phyloP scores from a whole-genome alignment of 257 asterid genomes.

The Solanum chiquidenum region DNA sequence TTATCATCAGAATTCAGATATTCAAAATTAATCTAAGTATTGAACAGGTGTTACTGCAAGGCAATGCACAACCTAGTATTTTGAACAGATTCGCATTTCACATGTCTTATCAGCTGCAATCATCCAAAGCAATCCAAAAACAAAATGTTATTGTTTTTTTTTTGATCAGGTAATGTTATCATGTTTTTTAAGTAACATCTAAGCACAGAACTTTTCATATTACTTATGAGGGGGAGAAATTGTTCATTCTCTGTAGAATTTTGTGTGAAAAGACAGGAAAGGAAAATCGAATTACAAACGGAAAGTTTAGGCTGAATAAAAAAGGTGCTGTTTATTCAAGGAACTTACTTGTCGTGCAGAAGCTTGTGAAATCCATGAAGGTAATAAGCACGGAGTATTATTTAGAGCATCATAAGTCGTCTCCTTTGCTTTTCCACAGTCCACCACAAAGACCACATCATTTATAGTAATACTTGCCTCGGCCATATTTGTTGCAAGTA shows the following conservation, averaged over 20 bases:
- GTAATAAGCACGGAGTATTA: slow-evolving; percentile 85
- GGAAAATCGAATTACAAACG: background rate
- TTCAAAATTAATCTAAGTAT: background rate
- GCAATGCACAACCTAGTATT: background rate
- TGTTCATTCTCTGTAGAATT: background rate
- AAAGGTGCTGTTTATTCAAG: background rate
- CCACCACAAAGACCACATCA: slow-evolving; percentile 89
- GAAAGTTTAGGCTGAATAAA: background rate
- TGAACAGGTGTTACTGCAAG: background rate
- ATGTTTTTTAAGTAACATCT: background rate
- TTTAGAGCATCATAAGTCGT: slow-evolving; percentile 93
- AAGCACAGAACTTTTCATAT: background rate
- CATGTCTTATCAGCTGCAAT: background rate
- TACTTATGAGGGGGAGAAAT: background rate
- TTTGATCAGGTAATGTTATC: background rate
- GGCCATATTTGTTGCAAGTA: slow-evolving; percentile 98
- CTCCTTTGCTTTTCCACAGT: slow-evolving; percentile 99
- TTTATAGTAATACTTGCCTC: slow-evolving; percentile 99
- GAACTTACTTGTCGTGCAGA: slow-evolving; percentile 93
- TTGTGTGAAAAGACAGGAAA: background rate
- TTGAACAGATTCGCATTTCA: background rate
- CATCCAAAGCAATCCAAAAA: background rate
- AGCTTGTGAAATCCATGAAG: slow-evolving; percentile 99
- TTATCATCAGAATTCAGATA: background rate
- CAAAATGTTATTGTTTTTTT: background rate